A percentile compares a stretch with the other conserved stretches of the same genome.
Evolutionary conservation across 1,139 yeast species (phyloP).

Genomic region (Kodamaea ohmeri): DNA sequence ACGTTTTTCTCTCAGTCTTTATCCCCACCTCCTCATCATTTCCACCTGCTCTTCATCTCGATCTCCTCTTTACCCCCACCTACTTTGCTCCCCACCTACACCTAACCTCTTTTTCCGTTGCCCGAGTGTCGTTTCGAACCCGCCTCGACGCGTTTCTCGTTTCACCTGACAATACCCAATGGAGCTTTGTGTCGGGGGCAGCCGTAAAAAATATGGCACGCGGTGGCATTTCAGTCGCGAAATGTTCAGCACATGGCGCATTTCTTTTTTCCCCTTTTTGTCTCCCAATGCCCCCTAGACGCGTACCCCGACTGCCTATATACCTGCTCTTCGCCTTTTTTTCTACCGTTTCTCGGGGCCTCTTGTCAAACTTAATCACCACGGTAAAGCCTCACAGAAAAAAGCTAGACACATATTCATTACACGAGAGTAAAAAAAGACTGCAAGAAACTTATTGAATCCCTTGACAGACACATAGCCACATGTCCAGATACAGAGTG

Average conservation of each 20-base stretch:
- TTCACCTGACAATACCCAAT: constrained; percentile 3
- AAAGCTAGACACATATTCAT: too few relatives aligned
- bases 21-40: too few relatives aligned
- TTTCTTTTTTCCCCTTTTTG: constrained; percentile 3
- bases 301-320: constrained; percentile 5
- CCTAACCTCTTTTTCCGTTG: background rate
- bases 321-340: constrained; percentile 3
- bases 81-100: background rate
- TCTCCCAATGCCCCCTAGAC: constrained; percentile 3
- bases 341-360: constrained; percentile 2
- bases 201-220: constrained; percentile 2
- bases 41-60: background rate
- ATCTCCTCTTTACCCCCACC: background rate
- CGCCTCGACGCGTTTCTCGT: constrained; percentile 5
- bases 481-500: constrained; percentile 3
- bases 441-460: background rate
- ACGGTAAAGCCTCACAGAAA: constrained; percentile 7
- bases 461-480: constrained; percentile 5
- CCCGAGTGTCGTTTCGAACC: constrained; percentile 3
- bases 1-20: too few relatives aligned
- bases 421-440: background rate
- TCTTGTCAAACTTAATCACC: constrained; percentile 1
- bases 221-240: constrained; percentile 2
- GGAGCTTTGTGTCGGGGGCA: background rate
- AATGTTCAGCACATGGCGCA: background rate